These are phyloP conservation scores for Globisporangium orthogonon DNA, from an alignment of 352 stramenopile genomes.

Conservation along the genomic window DNA sequence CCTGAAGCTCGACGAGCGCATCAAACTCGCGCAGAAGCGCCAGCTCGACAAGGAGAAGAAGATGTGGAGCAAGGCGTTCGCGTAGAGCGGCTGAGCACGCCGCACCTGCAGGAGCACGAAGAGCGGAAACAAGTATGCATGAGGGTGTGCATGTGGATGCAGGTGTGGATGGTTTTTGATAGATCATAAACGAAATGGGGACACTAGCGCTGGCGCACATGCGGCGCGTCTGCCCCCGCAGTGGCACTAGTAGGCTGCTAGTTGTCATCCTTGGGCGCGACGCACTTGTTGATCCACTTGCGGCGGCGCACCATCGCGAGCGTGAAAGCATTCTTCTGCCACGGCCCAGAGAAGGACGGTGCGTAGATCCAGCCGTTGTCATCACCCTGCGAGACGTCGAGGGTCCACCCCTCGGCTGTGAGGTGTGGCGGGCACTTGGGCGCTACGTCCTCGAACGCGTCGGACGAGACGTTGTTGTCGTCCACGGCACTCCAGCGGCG, in stretches of 20 bases:
- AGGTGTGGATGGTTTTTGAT: no score
- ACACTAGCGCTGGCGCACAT: not conserved
- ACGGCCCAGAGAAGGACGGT: conserved; percentile 63
- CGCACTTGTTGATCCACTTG: conserved; percentile 81
- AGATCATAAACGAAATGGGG: not conserved
- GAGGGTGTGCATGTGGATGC: no score
- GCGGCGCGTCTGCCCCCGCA: no score
- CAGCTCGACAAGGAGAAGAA: conserved; percentile 88
- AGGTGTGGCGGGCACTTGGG: conserved; percentile 52
- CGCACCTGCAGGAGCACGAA: not conserved
- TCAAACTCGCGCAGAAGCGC: conserved; percentile 61
- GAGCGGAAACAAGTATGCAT: no score
- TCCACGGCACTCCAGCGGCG: conserved; percentile 63
- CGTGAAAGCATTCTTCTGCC: conserved; percentile 70
- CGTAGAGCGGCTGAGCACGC: conserved; percentile 15
- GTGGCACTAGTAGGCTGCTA: not conserved
- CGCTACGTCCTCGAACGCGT: conserved; percentile 62
- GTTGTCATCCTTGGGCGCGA: conserved; percentile 12
- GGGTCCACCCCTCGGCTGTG: conserved; percentile 61
- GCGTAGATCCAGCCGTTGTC: conserved; percentile 85
- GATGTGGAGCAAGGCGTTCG: conserved; percentile 87
- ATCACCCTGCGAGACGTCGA: conserved; percentile 72
- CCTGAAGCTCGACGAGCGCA: conserved; percentile 58
- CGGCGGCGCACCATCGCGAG: conserved; percentile 71
- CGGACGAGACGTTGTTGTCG: conserved; percentile 50